Base-by-base conservation (phyloP, 441 rosid species). In the Bocquillonia castaneifolia region DNA sequence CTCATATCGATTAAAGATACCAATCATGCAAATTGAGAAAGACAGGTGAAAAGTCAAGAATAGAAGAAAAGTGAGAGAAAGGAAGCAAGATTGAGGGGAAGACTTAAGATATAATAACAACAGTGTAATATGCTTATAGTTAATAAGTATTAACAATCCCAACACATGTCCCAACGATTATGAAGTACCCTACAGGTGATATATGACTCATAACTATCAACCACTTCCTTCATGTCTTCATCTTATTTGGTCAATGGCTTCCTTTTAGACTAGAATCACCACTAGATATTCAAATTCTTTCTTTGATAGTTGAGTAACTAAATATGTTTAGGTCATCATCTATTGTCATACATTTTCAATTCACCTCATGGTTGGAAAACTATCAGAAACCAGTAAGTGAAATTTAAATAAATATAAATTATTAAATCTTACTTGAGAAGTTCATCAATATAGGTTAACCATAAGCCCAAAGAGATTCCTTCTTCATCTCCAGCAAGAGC, bases 381-480 rank as follows among this genome's bases (percentile, higher is more conserved):
- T 9, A 64, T 48, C 31, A 48, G n/a, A 50, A 48, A 45, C 14
- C 12, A 17, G 39, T 18, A 60, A 36, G 14, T 0, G 54, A 3
- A 28, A 0, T 12, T 1, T 5, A 17, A 40, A 47, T 25, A 8
- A 31, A 17, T 23, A 66, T 1, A 59, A 74, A 34, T 47, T 65
- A 71, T 28, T 36, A 72, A 74, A 75, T 58, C 92, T 85, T 82
- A 94, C 99, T 87, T 91, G 84, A 88, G 86, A 82, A 94, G 92
- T 83, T 94, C 97, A 60, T 80, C 74, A 64, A 90, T 74, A 81
- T 88, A 94, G 71, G 90, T 79, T 62, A 91, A 76, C 99, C 96
- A 94, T 70, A 79, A 67, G 74, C 79, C 79, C 82, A 91, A 76
- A 48, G 97, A 88, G 76, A 94, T 77, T 75, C 96, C 97, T 63